Evolutionary conservation across 345 rosid species (phyloP).

Genomic region (Salix udensis): DNA sequence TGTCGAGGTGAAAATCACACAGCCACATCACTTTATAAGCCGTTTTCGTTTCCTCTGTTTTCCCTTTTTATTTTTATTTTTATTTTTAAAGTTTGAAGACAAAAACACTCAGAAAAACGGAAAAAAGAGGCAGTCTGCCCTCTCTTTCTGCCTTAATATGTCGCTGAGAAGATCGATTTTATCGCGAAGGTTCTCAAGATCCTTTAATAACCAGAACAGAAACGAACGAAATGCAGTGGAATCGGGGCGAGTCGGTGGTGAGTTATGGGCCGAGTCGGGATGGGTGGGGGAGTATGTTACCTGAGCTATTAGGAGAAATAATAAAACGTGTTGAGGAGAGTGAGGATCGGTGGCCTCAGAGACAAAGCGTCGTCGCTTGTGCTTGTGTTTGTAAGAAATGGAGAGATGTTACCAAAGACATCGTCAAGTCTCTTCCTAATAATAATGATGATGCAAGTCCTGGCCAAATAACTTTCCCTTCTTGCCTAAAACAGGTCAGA

Average conservation of each 20-base stretch:
- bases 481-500: slow-evolving; percentile 76
- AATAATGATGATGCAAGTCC: not conserved
- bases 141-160: slow-evolving; percentile 22
- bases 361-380: slow-evolving; percentile 60
- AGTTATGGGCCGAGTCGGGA: slow-evolving; percentile 3
- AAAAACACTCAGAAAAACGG: not conserved
- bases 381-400: slow-evolving; percentile 87
- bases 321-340: slow-evolving; percentile 71
- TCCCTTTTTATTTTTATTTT: not conserved
- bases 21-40: not conserved
- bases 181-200: slow-evolving; percentile 58
- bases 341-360: slow-evolving; percentile 71
- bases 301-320: slow-evolving; percentile 76
- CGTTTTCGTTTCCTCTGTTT: not conserved
- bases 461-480: slow-evolving; percentile 82
- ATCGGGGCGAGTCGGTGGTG: slow-evolving; percentile 10
- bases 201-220: slow-evolving; percentile 28
- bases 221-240: slow-evolving; percentile 2
- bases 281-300: slow-evolving; percentile 69
- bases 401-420: slow-evolving; percentile 65
- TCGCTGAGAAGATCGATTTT: slow-evolving; percentile 53
- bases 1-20: not conserved
- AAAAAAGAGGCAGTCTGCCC: not conserved
- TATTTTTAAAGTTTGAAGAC: not conserved
- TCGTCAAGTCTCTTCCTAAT: slow-evolving; percentile 43